phyloP scores from a whole-genome alignment of 225 moss, liverwort and hornwort genomes.

The Sphagnum tenellum region DNA sequence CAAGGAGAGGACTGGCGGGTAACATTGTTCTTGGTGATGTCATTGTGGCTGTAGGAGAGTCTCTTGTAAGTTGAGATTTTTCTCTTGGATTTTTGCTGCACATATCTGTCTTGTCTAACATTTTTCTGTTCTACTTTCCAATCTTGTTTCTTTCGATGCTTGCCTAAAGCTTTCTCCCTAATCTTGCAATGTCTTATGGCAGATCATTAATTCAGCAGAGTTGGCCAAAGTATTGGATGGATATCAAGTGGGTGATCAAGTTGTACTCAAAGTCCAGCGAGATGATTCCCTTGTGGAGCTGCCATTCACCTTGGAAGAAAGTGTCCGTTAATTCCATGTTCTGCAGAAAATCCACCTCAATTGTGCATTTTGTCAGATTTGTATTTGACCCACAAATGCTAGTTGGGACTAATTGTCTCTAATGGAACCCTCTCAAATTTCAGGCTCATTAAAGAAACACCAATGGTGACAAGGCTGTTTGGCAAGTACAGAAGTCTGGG shows the following conservation, averaged over 20 bases:
- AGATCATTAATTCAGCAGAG: constrained; percentile 53
- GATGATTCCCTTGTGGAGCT: constrained; percentile 34
- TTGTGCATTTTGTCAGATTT: no score
- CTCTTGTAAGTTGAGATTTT: constrained; percentile 21
- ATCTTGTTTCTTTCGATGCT: not conserved
- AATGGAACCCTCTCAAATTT: no score
- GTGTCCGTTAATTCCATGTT: constrained; percentile 21
- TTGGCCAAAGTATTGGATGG: constrained; percentile 54
- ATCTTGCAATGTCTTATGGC: constrained; percentile 4
- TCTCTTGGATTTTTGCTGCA: no score
- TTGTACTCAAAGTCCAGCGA: constrained; percentile 48
- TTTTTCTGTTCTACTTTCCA: not conserved
- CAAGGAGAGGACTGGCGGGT: constrained; percentile 54
- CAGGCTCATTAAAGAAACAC: no score
- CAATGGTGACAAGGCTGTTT: no score
- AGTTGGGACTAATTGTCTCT: no score
- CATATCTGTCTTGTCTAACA: no score
- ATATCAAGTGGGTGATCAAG: constrained; percentile 49
- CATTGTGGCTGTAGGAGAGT: constrained; percentile 46
- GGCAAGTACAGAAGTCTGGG: no score
- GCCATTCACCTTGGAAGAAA: constrained; percentile 58
- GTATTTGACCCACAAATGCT: no score
- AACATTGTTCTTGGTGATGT: constrained; percentile 56
- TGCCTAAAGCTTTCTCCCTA: constrained; percentile 1
- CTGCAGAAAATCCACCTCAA: no score